Base-by-base conservation (phyloP, 1,284 basidiomycete genomes). In the Melampsora americana region DNA sequence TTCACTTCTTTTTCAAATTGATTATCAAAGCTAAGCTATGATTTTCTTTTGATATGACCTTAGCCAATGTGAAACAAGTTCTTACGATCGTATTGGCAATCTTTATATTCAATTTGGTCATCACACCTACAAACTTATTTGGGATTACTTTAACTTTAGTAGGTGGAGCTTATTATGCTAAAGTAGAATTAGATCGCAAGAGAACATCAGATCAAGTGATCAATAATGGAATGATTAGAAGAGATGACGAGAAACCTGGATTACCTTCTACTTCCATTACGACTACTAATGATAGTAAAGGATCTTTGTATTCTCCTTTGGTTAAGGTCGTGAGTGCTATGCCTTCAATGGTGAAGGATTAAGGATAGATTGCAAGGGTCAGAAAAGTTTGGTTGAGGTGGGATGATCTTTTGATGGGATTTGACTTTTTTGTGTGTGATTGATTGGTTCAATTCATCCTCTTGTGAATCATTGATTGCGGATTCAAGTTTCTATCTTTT, bases 21-120 rank as follows among this genome's bases (percentile, higher is more conserved):
- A 20, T 3, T 30, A n/a, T 39, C 9, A 39, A n/a, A 4, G 11
- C 18, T n/a, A 9, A 18, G 7, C 9, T 32, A 44, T 20, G 18
- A 32, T 4, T 23, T 11, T 12, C 26, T 9, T 26, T 65, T n/a
- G 11, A 7, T 42, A 11, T 42, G 6, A 50, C 23, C 28, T 60
- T 79, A 90, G 92, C 89, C 69, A 93, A 94, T 81, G 88, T 93
- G 75, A 97, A 97, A 84, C 94, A 96, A 82, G 94, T 93, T n/a
- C 83, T 96, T 78, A 95, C 93, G 1, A 90, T 96, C 78, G 85
- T 93, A 2, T 88, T 90, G 69, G 92, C 93, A 0, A 91, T 96
- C 12, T 80, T 87, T 48, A 86, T 95, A 44, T 96, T 96, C 84
- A 85, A 93, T 81, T 84, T 95, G 66, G 87, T 87, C 12, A 92